These are phyloP conservation scores for Penicillium silybi DNA, from an alignment of 495 filamentous ascomycete species.

Conservation along the genomic window DNA sequence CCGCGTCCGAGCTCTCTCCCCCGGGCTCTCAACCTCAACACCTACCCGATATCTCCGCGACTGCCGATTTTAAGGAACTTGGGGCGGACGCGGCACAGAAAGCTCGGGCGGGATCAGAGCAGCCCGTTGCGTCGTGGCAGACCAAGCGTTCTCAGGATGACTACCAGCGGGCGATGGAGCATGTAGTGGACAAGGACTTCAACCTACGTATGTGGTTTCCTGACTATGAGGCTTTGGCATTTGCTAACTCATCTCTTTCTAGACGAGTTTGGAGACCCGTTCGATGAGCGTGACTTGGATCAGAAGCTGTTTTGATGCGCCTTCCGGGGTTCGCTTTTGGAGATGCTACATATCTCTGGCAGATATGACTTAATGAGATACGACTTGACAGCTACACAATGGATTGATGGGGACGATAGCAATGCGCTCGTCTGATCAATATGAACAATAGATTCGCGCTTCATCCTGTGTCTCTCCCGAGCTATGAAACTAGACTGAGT, in stretches of 20 bases:
- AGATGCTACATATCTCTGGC: conserved; percentile 25
- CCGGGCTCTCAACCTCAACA: conserved; percentile 48
- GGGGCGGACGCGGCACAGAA: not conserved
- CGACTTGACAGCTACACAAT: not conserved
- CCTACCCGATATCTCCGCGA: conserved; percentile 3
- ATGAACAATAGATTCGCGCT: not conserved
- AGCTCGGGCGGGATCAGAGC: conserved; percentile 21
- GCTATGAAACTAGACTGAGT: not conserved
- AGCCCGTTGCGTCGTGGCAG: conserved; percentile 53
- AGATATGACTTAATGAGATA: conserved; percentile 20
- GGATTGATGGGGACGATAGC: not conserved
- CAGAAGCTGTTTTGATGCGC: conserved; percentile 41
- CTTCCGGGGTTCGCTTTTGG: conserved; percentile 7
- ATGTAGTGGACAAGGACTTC: conserved; percentile 46
- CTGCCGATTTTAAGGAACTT: not conserved
- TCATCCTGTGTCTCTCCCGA: not conserved
- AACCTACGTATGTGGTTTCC: conserved; percentile 35
- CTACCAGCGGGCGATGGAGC: conserved; percentile 46
- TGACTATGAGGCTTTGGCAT: not conserved
- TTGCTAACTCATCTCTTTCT: not conserved
- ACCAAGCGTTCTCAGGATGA: conserved; percentile 61
- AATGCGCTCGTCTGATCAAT: not conserved
- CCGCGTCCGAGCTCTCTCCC: conserved; percentile 48
- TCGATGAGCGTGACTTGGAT: conserved; percentile 61
- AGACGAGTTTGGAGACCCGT: conserved; percentile 54